These are phyloP conservation scores for Aureobasidium sp. DNA, from an alignment of 2,329 filamentous ascomycete species.

Conservation along the genomic window DNA sequence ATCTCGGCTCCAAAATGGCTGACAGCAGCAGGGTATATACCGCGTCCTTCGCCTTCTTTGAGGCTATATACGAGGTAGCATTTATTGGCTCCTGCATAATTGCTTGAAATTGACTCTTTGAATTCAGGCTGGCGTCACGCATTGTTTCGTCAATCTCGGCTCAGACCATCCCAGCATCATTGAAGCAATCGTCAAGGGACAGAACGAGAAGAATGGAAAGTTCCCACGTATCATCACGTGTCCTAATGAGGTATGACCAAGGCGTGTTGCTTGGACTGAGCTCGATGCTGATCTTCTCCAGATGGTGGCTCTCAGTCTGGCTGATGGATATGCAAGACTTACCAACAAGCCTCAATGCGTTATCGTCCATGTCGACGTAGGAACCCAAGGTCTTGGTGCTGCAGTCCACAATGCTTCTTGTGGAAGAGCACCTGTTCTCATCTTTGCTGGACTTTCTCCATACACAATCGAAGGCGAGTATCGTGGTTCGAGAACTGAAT, in stretches of 20 bases:
- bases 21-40: slow-evolving; percentile 49
- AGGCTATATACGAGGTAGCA: slow-evolving; percentile 64
- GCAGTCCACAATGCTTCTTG: slow-evolving; percentile 74
- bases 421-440: slow-evolving; percentile 65
- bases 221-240: slow-evolving; percentile 73
- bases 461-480: slow-evolving; percentile 73
- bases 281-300: neutral
- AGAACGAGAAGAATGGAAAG: slow-evolving; percentile 55
- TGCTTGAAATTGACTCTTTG: neutral
- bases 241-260: slow-evolving; percentile 60
- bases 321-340: slow-evolving; percentile 69
- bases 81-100: neutral
- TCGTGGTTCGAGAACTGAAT: slow-evolving; percentile 70
- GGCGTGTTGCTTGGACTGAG: neutral
- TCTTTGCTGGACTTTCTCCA: slow-evolving; percentile 72
- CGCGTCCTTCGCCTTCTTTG: slow-evolving; percentile 74
- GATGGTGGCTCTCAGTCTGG: slow-evolving; percentile 83
- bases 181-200: slow-evolving; percentile 71
- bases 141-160: slow-evolving; percentile 61
- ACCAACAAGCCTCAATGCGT: slow-evolving; percentile 69
- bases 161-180: slow-evolving; percentile 70
- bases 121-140: slow-evolving; percentile 46
- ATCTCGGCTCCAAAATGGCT: neutral
- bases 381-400: slow-evolving; percentile 69
- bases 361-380: slow-evolving; percentile 74